phyloP scores from a whole-genome alignment of 768 basidiomycete species.

The Erythrobasidium yunnanense region DNA sequence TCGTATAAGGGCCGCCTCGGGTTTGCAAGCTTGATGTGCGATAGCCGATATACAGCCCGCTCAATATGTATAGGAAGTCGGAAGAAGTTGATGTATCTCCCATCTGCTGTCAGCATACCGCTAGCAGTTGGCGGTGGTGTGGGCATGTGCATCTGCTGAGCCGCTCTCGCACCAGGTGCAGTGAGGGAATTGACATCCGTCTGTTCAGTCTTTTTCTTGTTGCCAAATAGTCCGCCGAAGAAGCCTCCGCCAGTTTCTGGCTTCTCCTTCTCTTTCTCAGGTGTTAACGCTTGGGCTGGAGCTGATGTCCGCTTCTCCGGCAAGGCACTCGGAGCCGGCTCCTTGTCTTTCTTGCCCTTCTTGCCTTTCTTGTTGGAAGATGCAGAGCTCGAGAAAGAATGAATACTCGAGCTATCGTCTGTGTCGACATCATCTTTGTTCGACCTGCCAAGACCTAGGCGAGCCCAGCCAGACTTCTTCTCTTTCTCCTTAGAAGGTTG shows the following conservation, averaged over 20 bases:
- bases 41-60: conserved; percentile 88
- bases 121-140: conserved; percentile 38
- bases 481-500: conserved; percentile 55
- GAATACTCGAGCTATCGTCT: conserved; percentile 1
- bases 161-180: conserved; percentile 40
- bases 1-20: conserved; percentile 91
- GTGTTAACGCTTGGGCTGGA: neutral
- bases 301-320: neutral
- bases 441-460: conserved; percentile 46
- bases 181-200: neutral
- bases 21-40: conserved; percentile 97
- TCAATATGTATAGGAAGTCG: conserved; percentile 98
- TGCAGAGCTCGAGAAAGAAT: conserved; percentile 4
- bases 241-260: conserved; percentile 67
- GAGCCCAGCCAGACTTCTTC: conserved; percentile 49
- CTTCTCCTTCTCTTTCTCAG: conserved; percentile 47
- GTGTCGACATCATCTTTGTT: conserved; percentile 13
- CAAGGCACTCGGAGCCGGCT: conserved; percentile 1
- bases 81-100: conserved; percentile 40
- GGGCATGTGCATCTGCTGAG: conserved; percentile 29
- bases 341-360: conserved; percentile 44
- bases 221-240: conserved; percentile 81
- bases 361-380: conserved; percentile 29
- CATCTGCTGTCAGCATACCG: conserved; percentile 40
- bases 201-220: conserved; percentile 78